Base-by-base conservation (phyloP, 768 basidiomycete genomes). In the Chalciporus piperatus region DNA sequence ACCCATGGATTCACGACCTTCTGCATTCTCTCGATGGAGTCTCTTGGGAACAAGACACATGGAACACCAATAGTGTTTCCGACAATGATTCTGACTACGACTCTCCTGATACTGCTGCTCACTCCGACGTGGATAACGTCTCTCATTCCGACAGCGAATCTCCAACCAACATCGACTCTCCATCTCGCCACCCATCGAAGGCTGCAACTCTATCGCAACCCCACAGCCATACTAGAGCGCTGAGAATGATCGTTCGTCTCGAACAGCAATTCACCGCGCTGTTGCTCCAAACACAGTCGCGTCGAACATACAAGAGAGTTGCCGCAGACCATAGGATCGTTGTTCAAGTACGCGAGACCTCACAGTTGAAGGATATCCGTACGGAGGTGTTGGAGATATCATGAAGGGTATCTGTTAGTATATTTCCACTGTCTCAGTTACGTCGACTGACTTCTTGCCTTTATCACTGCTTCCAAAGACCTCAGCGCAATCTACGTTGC, bases 221-320 rank as follows among this genome's bases (percentile, higher is more conserved):
- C 11, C 17, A 13, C 3, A 14, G 19, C 30, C 25, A 32, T 23
- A 14, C 38, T 5, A 25, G 14, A 28, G 39, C 39, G 5, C 19
- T 41, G 32, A 38, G 28, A 17, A 13, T 48, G 47, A 23, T 48
- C 7, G 39, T 41, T 6, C 17, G n/a, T 25, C 47, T 47, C 22
- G 47, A 40, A 23, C 47, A 47, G 35, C 47, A 20, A 9, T 47
- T 47, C 47, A 39, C 38, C 1, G 27, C 39, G 27, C n/a, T 48
- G 27, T 33, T 48, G 25, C 47, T 48, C 14, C 38, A 19, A 19
- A 39, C 19, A n/a, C 47, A 48, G 23, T 10, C 17, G 4, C 4
- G n/a, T 30, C 38, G 20, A 8, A 20, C 30, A 5, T 17, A 52
- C 70, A 69, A 62, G 19, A 63, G 51, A 43, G 27, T 43, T 16